A percentile compares a stretch with the other conserved stretches of the same genome.
Evolutionary conservation across 1,284 basidiomycete species (phyloP).

Genomic region (Rhodotorula sp.): DNA sequence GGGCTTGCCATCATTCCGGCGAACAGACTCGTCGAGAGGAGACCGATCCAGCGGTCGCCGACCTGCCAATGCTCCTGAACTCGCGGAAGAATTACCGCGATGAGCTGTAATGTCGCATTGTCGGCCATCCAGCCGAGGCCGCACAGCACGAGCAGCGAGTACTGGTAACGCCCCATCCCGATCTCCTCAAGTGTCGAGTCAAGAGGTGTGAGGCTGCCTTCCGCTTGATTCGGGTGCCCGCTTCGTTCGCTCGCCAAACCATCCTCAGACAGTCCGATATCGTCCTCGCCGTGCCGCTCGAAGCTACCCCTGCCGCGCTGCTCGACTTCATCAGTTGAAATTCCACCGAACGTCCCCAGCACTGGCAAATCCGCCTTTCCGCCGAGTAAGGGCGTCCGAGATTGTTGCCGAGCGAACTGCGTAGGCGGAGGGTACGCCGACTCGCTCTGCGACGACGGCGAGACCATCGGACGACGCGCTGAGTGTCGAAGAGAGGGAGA

Average conservation of each 20-base stretch:
- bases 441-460: no score
- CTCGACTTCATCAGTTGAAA: neutral
- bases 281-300: neutral
- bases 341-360: neutral
- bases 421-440: no score
- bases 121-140: constrained; percentile 76
- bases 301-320: neutral
- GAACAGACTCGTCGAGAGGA: constrained; percentile 75
- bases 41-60: constrained; percentile 69
- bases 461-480: no score
- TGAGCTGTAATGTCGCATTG: constrained; percentile 83
- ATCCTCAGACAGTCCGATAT: neutral
- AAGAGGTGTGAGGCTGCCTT: constrained; percentile 23
- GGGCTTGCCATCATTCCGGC: constrained; percentile 77
- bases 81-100: constrained; percentile 76
- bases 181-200: constrained; percentile 41
- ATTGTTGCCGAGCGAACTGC: neutral
- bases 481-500: no score
- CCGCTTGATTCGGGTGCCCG: neutral
- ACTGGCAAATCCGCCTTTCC: neutral
- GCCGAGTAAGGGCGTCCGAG: neutral
- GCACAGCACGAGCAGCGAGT: constrained; percentile 48
- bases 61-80: constrained; percentile 77
- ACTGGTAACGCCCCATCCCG: constrained; percentile 40
- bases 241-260: neutral